phyloP scores from a whole-genome alignment of 2,329 filamentous ascomycete genomes.

The Dothiorella sarmentorum region DNA sequence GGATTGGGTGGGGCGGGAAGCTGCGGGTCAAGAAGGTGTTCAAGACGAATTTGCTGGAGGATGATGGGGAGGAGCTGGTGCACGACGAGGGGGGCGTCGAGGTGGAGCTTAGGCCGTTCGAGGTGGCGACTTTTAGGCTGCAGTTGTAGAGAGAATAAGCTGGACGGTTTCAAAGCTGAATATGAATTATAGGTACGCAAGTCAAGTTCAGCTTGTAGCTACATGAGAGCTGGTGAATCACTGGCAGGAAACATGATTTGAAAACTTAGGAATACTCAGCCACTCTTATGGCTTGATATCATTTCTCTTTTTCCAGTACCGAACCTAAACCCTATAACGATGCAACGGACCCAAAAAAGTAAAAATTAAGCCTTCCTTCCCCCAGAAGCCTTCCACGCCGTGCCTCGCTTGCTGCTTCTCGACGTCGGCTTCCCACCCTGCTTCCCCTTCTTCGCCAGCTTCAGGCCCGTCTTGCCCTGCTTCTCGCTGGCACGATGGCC shows the following conservation, averaged over 20 bases:
- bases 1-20: slow-evolving; percentile 59
- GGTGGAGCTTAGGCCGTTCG: slow-evolving; percentile 67
- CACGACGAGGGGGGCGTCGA: slow-evolving; percentile 41
- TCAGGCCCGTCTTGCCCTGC: slow-evolving; percentile 61
- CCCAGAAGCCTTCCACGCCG: slow-evolving; percentile 44
- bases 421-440: slow-evolving; percentile 37
- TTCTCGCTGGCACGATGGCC: slow-evolving; percentile 69
- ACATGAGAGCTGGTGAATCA: no score
- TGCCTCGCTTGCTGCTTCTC: slow-evolving; percentile 41
- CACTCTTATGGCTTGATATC: no score
- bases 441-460: slow-evolving; percentile 48
- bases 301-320: neutral
- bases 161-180: neutral
- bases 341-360: neutral
- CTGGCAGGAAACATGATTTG: no score
- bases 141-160: neutral
- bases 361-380: slow-evolving; percentile 29
- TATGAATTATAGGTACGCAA: no score
- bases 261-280: no score
- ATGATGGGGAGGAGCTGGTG: slow-evolving; percentile 64
- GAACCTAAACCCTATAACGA: neutral
- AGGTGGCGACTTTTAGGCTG: slow-evolving; percentile 73
- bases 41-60: slow-evolving; percentile 86
- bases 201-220: no score
- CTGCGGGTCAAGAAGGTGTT: slow-evolving; percentile 72